phyloP scores from a whole-genome alignment of 2,329 filamentous ascomycete genomes.

The Cladobotryum mycophilum region DNA sequence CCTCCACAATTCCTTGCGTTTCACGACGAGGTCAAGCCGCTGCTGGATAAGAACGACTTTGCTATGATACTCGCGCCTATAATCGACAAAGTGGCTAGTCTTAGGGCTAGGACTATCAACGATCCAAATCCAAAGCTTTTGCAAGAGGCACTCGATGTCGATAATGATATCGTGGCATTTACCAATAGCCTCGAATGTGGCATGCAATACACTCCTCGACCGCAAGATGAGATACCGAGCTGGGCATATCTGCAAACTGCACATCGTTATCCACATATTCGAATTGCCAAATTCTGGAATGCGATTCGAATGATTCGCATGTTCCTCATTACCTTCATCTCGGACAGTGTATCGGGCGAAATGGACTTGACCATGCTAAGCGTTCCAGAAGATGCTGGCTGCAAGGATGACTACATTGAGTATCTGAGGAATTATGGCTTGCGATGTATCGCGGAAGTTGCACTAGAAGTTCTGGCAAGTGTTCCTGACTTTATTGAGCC shows the following conservation, averaged over 20 bases:
- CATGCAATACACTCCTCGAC: constrained; percentile 7
- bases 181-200: not conserved
- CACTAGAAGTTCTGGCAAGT: constrained; percentile 18
- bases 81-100: constrained; percentile 13
- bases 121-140: constrained; percentile 8
- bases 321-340: constrained; percentile 18
- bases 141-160: constrained; percentile 16
- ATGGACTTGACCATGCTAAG: not conserved
- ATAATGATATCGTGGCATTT: constrained; percentile 12
- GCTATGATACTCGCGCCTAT: constrained; percentile 13
- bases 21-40: constrained; percentile 6
- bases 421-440: constrained; percentile 6
- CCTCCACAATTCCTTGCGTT: constrained; percentile 17
- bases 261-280: constrained; percentile 15
- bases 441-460: constrained; percentile 14
- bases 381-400: constrained; percentile 2
- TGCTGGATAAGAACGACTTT: constrained; percentile 13
- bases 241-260: constrained; percentile 15
- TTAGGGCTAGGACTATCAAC: constrained; percentile 11
- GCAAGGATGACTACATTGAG: not conserved
- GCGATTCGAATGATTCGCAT: constrained; percentile 19
- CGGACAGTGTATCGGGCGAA: constrained; percentile 1
- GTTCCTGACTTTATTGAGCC: constrained; percentile 14
- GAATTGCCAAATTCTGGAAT: constrained; percentile 21
- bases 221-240: not conserved